Conservation (phyloP, 345 rosid genomes). For the Psidium friedrichsthalianum region DNA sequence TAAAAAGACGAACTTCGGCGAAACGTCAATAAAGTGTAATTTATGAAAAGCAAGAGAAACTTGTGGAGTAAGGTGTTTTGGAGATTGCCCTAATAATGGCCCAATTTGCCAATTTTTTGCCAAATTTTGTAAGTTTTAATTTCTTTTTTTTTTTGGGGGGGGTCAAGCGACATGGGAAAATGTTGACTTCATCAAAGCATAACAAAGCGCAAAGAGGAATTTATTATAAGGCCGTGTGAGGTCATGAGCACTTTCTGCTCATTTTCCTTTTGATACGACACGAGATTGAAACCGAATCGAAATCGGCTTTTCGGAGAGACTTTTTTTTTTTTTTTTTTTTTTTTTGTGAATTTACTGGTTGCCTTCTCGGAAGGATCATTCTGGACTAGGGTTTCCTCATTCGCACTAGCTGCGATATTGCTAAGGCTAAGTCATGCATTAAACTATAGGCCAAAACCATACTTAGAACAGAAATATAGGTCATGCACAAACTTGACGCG, state of each 20-base stretch:
- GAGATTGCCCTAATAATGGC: neutral
- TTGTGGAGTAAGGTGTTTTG: neutral
- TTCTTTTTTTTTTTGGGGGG: neutral
- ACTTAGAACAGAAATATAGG: neutral
- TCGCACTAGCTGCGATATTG: neutral
- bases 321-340: too few relatives aligned
- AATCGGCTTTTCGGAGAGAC: neutral
- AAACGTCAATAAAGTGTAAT: too few relatives aligned
- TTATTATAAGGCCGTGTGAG: neutral
- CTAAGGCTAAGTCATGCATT: neutral
- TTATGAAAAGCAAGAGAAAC: too few relatives aligned
- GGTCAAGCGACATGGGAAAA: neutral
- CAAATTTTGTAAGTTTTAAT: neutral
- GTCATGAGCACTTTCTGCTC: neutral
- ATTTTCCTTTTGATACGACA: neutral
- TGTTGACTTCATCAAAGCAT: neutral
- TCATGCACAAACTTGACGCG: neutral
- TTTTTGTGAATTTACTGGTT: neutral
- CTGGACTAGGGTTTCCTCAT: neutral
- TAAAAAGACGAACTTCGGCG: too few relatives aligned
- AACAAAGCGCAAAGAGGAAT: neutral
- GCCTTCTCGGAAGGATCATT: neutral
- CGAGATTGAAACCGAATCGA: neutral
- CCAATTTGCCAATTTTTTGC: neutral
- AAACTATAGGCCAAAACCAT: neutral